phyloP scores from a whole-genome alignment of 1,284 basidiomycete genomes.

The Xerocomus amazonicus region DNA sequence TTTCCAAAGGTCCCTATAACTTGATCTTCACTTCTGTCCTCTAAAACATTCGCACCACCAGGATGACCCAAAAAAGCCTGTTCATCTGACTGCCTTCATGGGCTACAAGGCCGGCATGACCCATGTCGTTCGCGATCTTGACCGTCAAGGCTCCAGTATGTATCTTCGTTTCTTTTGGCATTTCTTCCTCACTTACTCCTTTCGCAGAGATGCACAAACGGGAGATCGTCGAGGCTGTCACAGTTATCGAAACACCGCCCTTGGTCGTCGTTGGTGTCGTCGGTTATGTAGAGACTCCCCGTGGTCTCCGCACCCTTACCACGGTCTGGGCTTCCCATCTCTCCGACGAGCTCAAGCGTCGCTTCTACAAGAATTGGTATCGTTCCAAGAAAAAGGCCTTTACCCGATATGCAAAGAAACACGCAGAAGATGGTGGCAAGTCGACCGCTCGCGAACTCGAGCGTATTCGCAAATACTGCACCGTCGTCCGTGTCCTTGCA shows the following conservation, averaged over 20 bases:
- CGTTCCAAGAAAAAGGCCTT: constrained; percentile 99
- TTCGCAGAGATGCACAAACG: constrained; percentile 95
- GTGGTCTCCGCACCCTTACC: constrained; percentile 87
- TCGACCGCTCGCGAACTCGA: constrained; percentile 95
- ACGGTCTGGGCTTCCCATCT: constrained; percentile 84
- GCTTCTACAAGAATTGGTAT: constrained; percentile 99
- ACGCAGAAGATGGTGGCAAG: constrained; percentile 93
- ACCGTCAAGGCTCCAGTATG: constrained; percentile 96
- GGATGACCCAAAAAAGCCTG: constrained; percentile 99
- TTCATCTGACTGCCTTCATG: constrained; percentile 97
- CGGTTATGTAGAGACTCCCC: constrained; percentile 99
- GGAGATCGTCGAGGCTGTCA: constrained; percentile 98
- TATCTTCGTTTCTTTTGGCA: constrained; percentile 20
- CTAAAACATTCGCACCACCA: constrained; percentile 34
- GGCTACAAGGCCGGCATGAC: constrained; percentile 99
- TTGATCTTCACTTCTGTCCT: not conserved
- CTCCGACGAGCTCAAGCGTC: constrained; percentile 91
- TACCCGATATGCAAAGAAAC: constrained; percentile 99
- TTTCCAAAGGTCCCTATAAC: constrained; percentile 80
- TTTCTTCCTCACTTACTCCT: constrained; percentile 5
- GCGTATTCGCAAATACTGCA: constrained; percentile 99
- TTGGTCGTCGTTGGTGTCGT: constrained; percentile 98
- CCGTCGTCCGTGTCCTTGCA: constrained; percentile 98
- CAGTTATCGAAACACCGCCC: constrained; percentile 95
- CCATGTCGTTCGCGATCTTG: constrained; percentile 98